Percentiles rank a stretch among this genome's conserved stretches.
phyloP scores from a whole-genome alignment of 1,284 basidiomycete genomes.

The Malassezia furfur region DNA sequence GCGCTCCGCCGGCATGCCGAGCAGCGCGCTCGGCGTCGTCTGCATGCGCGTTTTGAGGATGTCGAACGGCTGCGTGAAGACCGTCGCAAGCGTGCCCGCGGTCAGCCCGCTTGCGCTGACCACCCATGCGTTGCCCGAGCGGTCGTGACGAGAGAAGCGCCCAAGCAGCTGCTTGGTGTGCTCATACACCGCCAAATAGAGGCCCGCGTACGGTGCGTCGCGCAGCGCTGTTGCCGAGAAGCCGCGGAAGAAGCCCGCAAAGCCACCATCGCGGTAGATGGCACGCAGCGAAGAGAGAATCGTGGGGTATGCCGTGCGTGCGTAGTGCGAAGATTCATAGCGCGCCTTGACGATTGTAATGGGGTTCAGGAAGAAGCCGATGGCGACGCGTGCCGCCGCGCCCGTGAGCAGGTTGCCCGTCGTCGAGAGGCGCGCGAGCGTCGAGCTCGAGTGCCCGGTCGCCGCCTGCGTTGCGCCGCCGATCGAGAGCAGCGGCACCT shows the following conservation, averaged over 20 bases:
- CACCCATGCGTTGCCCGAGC: slow-evolving; percentile 32
- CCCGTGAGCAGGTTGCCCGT: slow-evolving; percentile 82
- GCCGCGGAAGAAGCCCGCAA: slow-evolving; percentile 74
- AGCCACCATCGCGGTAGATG: slow-evolving; percentile 61
- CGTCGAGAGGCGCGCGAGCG: slow-evolving; percentile 56
- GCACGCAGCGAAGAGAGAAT: slow-evolving; percentile 28
- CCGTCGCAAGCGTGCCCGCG: slow-evolving; percentile 39
- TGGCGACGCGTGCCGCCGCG: slow-evolving; percentile 69
- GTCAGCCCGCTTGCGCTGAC: slow-evolving; percentile 28
- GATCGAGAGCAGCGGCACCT: slow-evolving; percentile 47
- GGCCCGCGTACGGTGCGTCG: slow-evolving; percentile 89
- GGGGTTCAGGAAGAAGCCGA: slow-evolving; percentile 83
- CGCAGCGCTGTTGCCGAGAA: slow-evolving; percentile 79
- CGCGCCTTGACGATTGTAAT: slow-evolving; percentile 89
- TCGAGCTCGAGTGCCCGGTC: slow-evolving; percentile 57
- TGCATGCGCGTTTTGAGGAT: slow-evolving; percentile 47
- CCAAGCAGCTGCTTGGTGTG: slow-evolving; percentile 29
- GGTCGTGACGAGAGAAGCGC: slow-evolving; percentile 1
- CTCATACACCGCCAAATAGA: slow-evolving; percentile 82
- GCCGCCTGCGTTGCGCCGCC: slow-evolving; percentile 79
- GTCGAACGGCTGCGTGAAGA: slow-evolving; percentile 47
- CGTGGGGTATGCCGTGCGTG: slow-evolving; percentile 30
- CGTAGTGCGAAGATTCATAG: slow-evolving; percentile 58
- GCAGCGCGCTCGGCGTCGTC: slow-evolving; percentile 23
- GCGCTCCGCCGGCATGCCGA: slow-evolving; percentile 10